phyloP scores from a whole-genome alignment of 1,284 basidiomycete species.

The Phlebopus sp. region DNA sequence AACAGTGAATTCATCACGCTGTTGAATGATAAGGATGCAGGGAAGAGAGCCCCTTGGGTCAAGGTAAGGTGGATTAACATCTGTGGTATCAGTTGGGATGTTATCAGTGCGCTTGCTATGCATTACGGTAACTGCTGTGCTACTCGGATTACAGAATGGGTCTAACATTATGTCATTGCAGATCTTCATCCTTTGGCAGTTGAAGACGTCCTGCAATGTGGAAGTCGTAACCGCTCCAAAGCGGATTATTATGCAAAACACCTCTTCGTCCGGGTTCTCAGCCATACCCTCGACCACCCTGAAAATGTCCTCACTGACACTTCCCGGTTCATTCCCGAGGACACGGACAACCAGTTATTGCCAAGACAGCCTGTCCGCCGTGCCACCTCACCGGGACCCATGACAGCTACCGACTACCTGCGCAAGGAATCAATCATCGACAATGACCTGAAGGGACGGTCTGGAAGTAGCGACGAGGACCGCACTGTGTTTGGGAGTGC shows the following conservation, averaged over 20 bases:
- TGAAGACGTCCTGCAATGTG: constrained; percentile 62
- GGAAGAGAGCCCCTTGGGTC: constrained; percentile 49
- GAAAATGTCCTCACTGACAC: constrained; percentile 13
- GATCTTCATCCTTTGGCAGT: constrained; percentile 68
- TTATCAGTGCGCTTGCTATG: constrained; percentile 61
- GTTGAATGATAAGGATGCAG: constrained; percentile 41
- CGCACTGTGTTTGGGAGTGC: constrained; percentile 2
- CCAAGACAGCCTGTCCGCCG: constrained; percentile 1
- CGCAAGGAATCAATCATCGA: constrained; percentile 55
- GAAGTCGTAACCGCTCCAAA: constrained; percentile 58
- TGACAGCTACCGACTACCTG: constrained; percentile 31
- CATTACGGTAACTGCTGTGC: constrained; percentile 38
- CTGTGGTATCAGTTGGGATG: constrained; percentile 69
- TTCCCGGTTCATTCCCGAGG: constrained; percentile 1
- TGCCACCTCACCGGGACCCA: constrained; percentile 7
- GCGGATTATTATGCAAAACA: constrained; percentile 67
- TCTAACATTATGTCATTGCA: not conserved
- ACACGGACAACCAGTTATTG: not conserved
- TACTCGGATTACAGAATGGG: not conserved
- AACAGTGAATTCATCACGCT: constrained; percentile 55
- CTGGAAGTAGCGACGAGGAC: constrained; percentile 2
- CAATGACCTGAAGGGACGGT: not conserved
- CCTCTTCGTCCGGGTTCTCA: constrained; percentile 63
- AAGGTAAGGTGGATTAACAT: constrained; percentile 73
- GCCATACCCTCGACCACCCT: constrained; percentile 47